phyloP scores from a whole-genome alignment of 2,329 filamentous ascomycete genomes.

The Volutella citrinella region DNA sequence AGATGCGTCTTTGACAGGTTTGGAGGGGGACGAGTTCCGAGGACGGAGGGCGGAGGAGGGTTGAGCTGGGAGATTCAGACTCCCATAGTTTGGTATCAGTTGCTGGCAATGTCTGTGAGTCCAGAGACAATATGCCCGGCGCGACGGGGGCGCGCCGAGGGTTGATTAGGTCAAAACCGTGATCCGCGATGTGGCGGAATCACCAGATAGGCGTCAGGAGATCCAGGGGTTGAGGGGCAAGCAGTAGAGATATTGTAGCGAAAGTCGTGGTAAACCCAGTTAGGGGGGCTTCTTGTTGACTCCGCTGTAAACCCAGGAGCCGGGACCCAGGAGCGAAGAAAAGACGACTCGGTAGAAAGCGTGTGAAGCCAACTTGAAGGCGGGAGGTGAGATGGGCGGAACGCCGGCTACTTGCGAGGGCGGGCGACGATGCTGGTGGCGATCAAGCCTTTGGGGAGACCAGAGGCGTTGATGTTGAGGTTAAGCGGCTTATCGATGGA shows the following conservation, averaged over 20 bases:
- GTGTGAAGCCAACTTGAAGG: constrained; percentile 94
- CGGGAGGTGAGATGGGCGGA: constrained; percentile 36
- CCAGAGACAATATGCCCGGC: constrained; percentile 31
- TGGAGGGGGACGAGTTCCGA: constrained; percentile 11
- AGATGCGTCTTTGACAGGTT: constrained; percentile 9
- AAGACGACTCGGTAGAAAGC: constrained; percentile 67
- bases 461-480: constrained; percentile 5
- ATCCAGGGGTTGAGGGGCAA: constrained; percentile 8
- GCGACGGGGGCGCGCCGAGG: constrained; percentile 37
- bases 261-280: constrained; percentile 45
- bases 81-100: constrained; percentile 28
- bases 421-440: constrained; percentile 7
- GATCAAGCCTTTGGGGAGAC: constrained; percentile 4
- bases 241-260: constrained; percentile 5
- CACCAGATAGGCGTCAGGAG: constrained; percentile 17
- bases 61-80: constrained; percentile 27
- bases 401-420: constrained; percentile 15
- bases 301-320: constrained; percentile 92
- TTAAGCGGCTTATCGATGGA: constrained; percentile 3
- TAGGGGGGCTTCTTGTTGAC: constrained; percentile 98
- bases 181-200: constrained; percentile 18
- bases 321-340: constrained; percentile 87
- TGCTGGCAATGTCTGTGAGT: constrained; percentile 11
- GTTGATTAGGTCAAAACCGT: constrained; percentile 28
- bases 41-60: constrained; percentile 12